Evolutionary conservation across 441 rosid species (phyloP), one percentile per base, ranked within the genome.

Genomic region (Aleurites moluccanus): DNA sequence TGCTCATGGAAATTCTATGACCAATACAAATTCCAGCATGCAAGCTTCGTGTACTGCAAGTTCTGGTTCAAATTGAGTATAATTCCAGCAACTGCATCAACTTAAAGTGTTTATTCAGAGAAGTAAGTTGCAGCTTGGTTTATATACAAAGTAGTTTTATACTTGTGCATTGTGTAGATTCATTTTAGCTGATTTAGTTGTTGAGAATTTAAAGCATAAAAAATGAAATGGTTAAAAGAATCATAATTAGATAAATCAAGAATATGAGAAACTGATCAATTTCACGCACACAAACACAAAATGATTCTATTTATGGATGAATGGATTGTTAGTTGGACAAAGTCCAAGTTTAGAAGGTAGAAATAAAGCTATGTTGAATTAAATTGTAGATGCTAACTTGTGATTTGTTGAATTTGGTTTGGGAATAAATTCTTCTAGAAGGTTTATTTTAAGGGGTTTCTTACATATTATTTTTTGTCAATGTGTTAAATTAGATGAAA

Each of bases 51-150:
- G 79, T 77, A 81, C 89, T 73, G 75, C 87, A 38, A 79, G 86
- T 78, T 87, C 94, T 79, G 86, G 84, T 79, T 82, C 92, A 69
- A 80, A 78, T 82, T 87, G 82, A 85, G 73, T 56, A 59, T 70
- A 30, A 44, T 50, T 33, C 63, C 65, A 10, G 69, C 65, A 62
- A 38, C 65, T 73, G 69, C 73, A 70, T 75, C 77, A 70, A 49
- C 18, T 28, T 47, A n/a, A 67, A 73, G 72, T 78, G 30, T 66
- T 70, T 45, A 64, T 72, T 49, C 7, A 6, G 64, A 33, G 1
- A 76, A 72, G 81, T 80, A 70, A 75, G 66, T 64, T 33, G 30
- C 62, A 38, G 25, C 13, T 70, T 63, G 44, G 71, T 28, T 42
- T 66, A 66, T 52, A 20, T 20, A 7, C 60, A 55, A 3, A 6